These are phyloP conservation scores for Naematelia aurantialba DNA, from an alignment of 768 basidiomycete genomes.

Conservation along the genomic window DNA sequence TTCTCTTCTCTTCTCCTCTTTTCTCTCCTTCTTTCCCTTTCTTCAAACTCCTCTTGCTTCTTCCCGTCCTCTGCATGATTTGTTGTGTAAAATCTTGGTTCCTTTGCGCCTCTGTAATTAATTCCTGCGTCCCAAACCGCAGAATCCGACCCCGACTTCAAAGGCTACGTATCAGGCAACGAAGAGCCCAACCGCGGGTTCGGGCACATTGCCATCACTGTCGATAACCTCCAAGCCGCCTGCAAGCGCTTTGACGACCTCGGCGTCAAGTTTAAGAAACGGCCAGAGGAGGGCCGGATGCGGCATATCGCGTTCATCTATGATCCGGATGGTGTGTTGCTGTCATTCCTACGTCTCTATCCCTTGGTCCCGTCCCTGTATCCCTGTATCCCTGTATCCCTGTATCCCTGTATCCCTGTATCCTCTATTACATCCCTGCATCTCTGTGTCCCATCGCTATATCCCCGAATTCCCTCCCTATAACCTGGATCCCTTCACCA, in stretches of 20 bases:
- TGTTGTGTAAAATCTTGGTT: slow-evolving; percentile 54
- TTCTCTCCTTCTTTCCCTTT: too few species aligned
- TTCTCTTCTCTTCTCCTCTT: slow-evolving; percentile 16
- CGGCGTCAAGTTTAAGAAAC: slow-evolving; percentile 82
- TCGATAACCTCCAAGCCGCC: slow-evolving; percentile 75
- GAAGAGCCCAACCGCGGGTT: slow-evolving; percentile 69
- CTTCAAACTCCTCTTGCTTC: slow-evolving; percentile 52
- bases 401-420: too few species aligned
- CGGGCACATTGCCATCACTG: slow-evolving; percentile 83
- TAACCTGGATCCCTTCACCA: too few species aligned
- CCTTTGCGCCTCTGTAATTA: neutral
- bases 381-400: slow-evolving; percentile 6
- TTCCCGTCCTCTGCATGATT: slow-evolving; percentile 56
- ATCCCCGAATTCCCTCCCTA: too few species aligned
- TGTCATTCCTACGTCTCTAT: neutral
- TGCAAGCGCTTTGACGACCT: slow-evolving; percentile 77
- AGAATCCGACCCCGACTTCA: slow-evolving; percentile 70
- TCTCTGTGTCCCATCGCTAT: too few species aligned
- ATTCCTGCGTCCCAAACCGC: slow-evolving; percentile 53
- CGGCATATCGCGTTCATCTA: slow-evolving; percentile 51
- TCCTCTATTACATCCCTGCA: too few species aligned
- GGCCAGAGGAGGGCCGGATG: slow-evolving; percentile 76
- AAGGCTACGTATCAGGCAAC: slow-evolving; percentile 84
- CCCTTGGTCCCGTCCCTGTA: neutral
- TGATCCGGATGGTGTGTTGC: slow-evolving; percentile 39